Percentiles rank a stretch among this genome's conserved stretches.
Conservation (phyloP, 2,329 filamentous ascomycete species). For the Parasarocladium wereldwijsianum region DNA sequence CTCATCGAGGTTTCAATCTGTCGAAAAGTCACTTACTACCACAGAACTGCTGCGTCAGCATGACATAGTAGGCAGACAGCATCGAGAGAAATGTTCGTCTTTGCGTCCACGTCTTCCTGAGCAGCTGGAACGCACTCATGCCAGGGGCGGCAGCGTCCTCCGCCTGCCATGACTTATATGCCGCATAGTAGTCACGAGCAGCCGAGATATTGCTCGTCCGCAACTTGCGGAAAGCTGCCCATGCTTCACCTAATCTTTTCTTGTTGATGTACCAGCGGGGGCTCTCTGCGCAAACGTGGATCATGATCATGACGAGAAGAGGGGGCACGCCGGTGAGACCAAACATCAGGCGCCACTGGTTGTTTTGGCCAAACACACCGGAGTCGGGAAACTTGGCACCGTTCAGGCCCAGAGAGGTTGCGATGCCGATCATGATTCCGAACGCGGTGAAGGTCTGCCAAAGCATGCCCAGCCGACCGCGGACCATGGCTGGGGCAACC, state of each 20-base stretch:
- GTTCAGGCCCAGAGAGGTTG: conserved; percentile 10
- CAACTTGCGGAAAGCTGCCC: conserved; percentile 28
- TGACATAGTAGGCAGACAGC: conserved; percentile 18
- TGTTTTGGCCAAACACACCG: conserved; percentile 5
- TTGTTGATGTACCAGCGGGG: conserved; percentile 37
- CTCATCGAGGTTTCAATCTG: no score
- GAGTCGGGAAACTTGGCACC: not conserved
- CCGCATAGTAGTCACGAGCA: conserved; percentile 33
- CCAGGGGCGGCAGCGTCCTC: conserved; percentile 9
- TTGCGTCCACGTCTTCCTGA: conserved; percentile 15
- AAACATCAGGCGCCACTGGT: conserved; percentile 19
- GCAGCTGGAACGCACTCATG: conserved; percentile 6
- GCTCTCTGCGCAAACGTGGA: conserved; percentile 35
- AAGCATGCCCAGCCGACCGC: conserved; percentile 17
- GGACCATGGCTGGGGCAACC: conserved; percentile 14
- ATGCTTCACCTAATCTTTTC: conserved; percentile 18
- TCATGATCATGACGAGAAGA: conserved; percentile 27
- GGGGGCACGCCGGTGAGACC: conserved; percentile 36
- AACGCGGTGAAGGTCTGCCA: conserved; percentile 20
- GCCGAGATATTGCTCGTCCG: conserved; percentile 31
- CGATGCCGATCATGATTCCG: conserved; percentile 23
- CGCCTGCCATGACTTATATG: conserved; percentile 20
- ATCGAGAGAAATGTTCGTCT: conserved; percentile 17
- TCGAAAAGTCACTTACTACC: conserved; percentile 27
- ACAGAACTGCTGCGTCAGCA: conserved; percentile 21